phyloP scores from a whole-genome alignment of 1,284 basidiomycete genomes.

The Leccinum cinnamomeum region DNA sequence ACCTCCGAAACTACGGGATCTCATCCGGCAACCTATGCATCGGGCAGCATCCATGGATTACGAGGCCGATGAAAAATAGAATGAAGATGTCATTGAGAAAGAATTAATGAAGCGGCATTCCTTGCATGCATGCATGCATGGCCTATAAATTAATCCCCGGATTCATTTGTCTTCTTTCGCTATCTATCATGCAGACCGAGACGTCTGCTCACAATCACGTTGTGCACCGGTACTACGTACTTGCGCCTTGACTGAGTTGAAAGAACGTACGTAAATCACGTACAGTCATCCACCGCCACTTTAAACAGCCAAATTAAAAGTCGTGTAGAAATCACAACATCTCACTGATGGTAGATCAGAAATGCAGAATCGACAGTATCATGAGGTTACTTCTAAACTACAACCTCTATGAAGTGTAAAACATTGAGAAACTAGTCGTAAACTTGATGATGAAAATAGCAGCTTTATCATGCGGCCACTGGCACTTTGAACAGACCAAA shows the following conservation, averaged over 20 bases:
- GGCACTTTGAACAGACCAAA: no score
- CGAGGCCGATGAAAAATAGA: background rate
- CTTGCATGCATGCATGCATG: background rate
- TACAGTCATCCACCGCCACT: no score
- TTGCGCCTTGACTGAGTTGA: background rate
- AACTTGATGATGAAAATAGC: no score
- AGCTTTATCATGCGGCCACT: no score
- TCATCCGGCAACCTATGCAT: background rate
- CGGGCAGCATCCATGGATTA: background rate
- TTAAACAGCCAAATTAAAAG: no score
- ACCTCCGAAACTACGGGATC: background rate
- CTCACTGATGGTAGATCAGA: no score
- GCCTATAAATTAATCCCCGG: background rate
- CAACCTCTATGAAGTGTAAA: no score
- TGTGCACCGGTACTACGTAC: background rate
- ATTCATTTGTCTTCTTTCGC: background rate
- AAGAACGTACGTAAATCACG: background rate
- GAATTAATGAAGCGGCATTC: background rate
- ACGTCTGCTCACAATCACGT: background rate
- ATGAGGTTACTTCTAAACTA: no score
- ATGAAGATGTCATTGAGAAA: background rate
- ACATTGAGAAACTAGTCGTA: no score
- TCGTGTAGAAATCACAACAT: no score
- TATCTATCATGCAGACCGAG: background rate
- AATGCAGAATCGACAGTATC: no score